Evolutionary conservation across 371 early-diverging fungal species (phyloP), one percentile per base, ranked within the genome.

Genomic region (Quaeritorhiza haematococci): DNA sequence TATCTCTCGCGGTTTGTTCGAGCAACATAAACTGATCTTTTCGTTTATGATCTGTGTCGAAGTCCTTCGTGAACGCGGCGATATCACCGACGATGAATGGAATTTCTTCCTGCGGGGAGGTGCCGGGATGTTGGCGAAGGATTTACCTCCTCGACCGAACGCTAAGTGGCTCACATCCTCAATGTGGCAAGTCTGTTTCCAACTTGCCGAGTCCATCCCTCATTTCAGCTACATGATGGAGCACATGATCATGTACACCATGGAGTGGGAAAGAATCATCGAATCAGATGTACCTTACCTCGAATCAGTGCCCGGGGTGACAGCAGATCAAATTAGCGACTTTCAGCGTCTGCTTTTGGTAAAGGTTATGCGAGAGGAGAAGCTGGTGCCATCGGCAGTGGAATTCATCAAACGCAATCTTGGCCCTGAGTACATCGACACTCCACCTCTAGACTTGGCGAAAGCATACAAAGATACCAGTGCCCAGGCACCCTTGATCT

Each of bases 301-400:
- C 3, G 53, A 46, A n/a, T 49, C 59, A 1, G 42, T 82, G 1
- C 82, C 82, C 0, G 75, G 75, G 2, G 21, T 23, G 23, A 53
- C 49, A 1, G 6, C 23, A 13, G 56, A 61, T 26, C 48, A 53
- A 21, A 26, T 80, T 17, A 62, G 75, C 2, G 71, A 70, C 53
- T 69, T 82, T 46, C 74, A 78, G 58, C 46, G 66, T 6, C 61
- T 82, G 41, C 53, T 82, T 7, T 43, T 79, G n/a, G 58, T 79
- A 49, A 79, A 79, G 58, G 71, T 79, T 17, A 44, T 82, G 27
- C 62, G 80, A 10, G 82, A 82, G 59, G 82, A 82, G 55, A 76
- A 73, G 52, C 65, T 79, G 1, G 73, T 78, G 1, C 54, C 58
- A n/a, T 59, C 75, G 0, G 62, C 67, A 13, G 57, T 73, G 21